These are phyloP conservation scores for Kwoniella sp. DNA, from an alignment of 768 basidiomycete genomes.

Conservation along the genomic window DNA sequence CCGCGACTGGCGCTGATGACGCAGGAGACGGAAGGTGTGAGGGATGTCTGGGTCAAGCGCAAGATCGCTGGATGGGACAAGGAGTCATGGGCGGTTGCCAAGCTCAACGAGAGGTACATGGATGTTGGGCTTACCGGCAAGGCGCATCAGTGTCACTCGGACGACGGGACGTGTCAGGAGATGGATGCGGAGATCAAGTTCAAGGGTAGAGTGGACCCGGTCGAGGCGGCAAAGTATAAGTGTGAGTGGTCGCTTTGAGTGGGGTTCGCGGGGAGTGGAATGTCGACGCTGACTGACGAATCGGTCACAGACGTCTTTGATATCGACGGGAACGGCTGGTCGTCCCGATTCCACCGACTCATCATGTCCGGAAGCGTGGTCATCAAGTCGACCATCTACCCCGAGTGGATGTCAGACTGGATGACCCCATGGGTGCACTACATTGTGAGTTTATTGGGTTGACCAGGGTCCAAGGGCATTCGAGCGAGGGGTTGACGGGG, in stretches of 20 bases:
- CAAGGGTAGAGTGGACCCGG: conserved; percentile 38
- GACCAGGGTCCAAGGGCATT: background rate
- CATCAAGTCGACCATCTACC: conserved; percentile 49
- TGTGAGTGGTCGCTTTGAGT: conserved; percentile 45
- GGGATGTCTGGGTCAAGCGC: conserved; percentile 41
- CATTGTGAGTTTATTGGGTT: conserved; percentile 49
- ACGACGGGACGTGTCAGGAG: conserved; percentile 48
- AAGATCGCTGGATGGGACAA: conserved; percentile 37
- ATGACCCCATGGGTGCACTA: conserved; percentile 51
- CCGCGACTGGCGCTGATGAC: conserved; percentile 49
- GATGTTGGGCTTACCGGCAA: conserved; percentile 47
- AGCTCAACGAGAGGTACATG: conserved; percentile 41
- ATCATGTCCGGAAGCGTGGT: conserved; percentile 48
- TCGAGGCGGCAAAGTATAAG: conserved; percentile 44
- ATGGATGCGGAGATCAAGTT: conserved; percentile 44
- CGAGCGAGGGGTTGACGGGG: background rate
- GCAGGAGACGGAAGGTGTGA: conserved; percentile 38
- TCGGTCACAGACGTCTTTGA: conserved; percentile 32
- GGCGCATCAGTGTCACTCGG: conserved; percentile 47
- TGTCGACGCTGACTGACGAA: too few relatives aligned
- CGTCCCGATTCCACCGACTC: conserved; percentile 45
- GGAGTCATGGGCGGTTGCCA: conserved; percentile 29
- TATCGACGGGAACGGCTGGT: conserved; percentile 52
- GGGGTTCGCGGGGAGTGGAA: background rate
- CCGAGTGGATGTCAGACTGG: conserved; percentile 50